Base-by-base conservation (phyloP, 345 rosid genomes). In the Populus simonii region DNA sequence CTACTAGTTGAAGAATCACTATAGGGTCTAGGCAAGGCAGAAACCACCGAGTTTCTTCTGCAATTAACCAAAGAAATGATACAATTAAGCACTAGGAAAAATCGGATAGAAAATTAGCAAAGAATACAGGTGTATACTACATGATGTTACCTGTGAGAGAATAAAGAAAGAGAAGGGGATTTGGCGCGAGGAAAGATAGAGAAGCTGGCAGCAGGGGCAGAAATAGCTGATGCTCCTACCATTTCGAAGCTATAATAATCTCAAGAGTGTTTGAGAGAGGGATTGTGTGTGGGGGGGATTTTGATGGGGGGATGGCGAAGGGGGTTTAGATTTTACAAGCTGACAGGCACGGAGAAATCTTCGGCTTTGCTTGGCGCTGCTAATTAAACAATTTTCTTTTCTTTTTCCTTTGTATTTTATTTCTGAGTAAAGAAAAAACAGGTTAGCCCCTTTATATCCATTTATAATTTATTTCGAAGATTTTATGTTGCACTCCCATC, bases 221-320 rank as follows among this genome's bases (percentile, higher is more conserved):
- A 78, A 72, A 88, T 81, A 75, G 90, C 82, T 17, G 89, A 75
- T 29, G 88, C 87, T 73, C 23, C 23, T 62, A 85, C 89, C 93
- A 88, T 90, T 71, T 79, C 43, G 41, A 9, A 11, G 35, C 62
- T 20, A 7, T 31, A 49, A 9, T 18, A 68, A 16, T 57, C 8
- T 57, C 62, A 57, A 57, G 27, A 57, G 13, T 22, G 62, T 15
- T 47, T 15, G n/a, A n/a, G 25, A 22, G 27, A 57, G 13, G 36
- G 36, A 4, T 33, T 4, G 36, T 4, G 45, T 41, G 45, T 41
- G 47, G 0, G 47, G 47, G 62, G 62, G n/a, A 1, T 51, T 47
- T 57, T 57, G 62, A n/a, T 3, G 47, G 5, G 27, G 72, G 29
- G 18, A 43, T 36, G n/a, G 25, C 17, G 8, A 68, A 39, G 23